These are phyloP conservation scores for Carnegiea gigantea DNA, from an alignment of 179 eudicot species.

Conservation along the genomic window DNA sequence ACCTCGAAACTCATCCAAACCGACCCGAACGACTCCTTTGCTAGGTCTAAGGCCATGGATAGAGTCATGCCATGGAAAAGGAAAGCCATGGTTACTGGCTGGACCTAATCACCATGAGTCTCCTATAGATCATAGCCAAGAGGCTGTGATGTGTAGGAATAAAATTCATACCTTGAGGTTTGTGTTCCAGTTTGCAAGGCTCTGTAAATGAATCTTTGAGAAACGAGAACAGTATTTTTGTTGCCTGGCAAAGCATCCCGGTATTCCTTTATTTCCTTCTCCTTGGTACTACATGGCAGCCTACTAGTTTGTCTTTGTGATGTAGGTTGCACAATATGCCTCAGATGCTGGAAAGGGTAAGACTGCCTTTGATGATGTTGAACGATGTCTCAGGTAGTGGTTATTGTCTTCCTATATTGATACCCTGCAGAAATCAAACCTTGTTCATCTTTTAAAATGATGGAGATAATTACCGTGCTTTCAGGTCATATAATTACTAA, in stretches of 20 bases:
- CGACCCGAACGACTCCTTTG: too few species aligned
- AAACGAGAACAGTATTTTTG: neutral
- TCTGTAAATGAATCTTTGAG: neutral
- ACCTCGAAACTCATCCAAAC: too few species aligned
- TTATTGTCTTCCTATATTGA: neutral
- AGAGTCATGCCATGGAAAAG: neutral
- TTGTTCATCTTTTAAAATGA: neutral
- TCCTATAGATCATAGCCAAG: neutral
- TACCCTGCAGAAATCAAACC: neutral
- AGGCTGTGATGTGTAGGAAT: too few species aligned
- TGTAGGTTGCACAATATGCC: conserved; percentile 94
- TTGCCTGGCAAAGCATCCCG: neutral
- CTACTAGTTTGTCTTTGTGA: conserved; percentile 20
- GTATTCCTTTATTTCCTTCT: neutral
- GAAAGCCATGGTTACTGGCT: neutral
- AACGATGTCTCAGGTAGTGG: conserved; percentile 76
- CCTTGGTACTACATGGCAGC: neutral
- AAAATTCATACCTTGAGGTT: too few species aligned
- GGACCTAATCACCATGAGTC: neutral
- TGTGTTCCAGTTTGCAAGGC: neutral
- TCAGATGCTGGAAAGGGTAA: conserved; percentile 67
- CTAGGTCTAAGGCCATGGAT: neutral
- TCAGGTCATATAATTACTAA: neutral
- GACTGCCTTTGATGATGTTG: conserved; percentile 66
- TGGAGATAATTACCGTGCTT: neutral